These are phyloP conservation scores for Dendrobium chrysotoxum DNA, from an alignment of 106 monocot genomes.

Conservation along the genomic window DNA sequence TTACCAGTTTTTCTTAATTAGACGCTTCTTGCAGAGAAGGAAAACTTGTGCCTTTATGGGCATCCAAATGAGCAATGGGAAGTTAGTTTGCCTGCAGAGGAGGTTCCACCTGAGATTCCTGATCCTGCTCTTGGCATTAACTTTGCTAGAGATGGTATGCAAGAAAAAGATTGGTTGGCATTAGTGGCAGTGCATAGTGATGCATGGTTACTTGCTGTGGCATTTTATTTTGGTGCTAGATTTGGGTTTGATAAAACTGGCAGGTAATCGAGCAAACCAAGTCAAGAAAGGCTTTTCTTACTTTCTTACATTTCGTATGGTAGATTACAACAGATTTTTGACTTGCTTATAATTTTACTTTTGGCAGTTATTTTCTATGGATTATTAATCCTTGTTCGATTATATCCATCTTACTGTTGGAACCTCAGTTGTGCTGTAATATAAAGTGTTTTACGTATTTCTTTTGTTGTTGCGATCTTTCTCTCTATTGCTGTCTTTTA, in stretches of 20 bases:
- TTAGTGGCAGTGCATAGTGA: constrained; percentile 24
- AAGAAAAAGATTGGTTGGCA: constrained; percentile 19
- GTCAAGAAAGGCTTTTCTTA: too few relatives aligned
- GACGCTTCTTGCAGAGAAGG: constrained; percentile 10
- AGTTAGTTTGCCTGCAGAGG: constrained; percentile 21
- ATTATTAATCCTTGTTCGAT: too few relatives aligned
- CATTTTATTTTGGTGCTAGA: constrained; percentile 25
- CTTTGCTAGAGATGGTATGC: constrained; percentile 23
- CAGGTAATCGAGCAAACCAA: constrained; percentile 1
- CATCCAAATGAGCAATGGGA: constrained; percentile 22
- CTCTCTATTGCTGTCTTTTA: too few relatives aligned
- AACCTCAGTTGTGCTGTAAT: too few relatives aligned
- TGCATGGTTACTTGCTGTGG: constrained; percentile 23
- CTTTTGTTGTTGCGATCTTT: too few relatives aligned
- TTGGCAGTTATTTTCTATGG: too few relatives aligned
- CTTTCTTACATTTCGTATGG: too few relatives aligned
- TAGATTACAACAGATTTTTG: too few relatives aligned
- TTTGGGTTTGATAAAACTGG: constrained; percentile 15
- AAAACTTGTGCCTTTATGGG: constrained; percentile 22
- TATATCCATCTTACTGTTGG: too few relatives aligned
- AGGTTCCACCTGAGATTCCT: constrained; percentile 24
- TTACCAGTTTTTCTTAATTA: too few relatives aligned
- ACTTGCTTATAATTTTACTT: too few relatives aligned
- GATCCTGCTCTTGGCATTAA: constrained; percentile 22
- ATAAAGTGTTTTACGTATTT: too few relatives aligned